phyloP scores from a whole-genome alignment of 2,329 filamentous ascomycete species.

The Escovopsis weberi region DNA sequence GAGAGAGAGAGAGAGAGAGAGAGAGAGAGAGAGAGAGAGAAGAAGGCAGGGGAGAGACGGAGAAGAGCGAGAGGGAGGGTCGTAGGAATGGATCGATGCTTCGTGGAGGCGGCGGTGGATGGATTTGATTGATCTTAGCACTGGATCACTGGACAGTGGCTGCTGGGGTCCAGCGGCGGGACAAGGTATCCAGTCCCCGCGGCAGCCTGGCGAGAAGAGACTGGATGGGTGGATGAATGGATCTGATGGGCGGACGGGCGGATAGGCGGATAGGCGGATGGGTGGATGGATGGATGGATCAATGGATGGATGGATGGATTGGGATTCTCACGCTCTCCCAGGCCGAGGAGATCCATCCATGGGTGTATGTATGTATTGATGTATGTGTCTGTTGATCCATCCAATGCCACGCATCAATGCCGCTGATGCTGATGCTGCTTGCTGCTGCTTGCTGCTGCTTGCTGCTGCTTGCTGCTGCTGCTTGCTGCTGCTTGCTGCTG shows the following conservation, averaged over 20 bases:
- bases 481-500: neutral
- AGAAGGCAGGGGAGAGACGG: neutral
- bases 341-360: neutral
- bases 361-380: too few species aligned
- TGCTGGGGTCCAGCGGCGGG: too few species aligned
- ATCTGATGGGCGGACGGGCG: too few species aligned
- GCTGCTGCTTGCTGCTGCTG: neutral
- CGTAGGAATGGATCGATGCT: neutral
- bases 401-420: too few species aligned
- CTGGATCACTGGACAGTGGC: too few species aligned
- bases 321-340: neutral
- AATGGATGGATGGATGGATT: neutral
- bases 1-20: constrained; percentile 6
- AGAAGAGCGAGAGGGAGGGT: constrained; percentile 9
- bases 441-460: too few species aligned
- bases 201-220: neutral
- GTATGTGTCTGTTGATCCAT: too few species aligned
- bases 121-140: neutral
- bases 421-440: too few species aligned
- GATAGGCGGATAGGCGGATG: too few species aligned
- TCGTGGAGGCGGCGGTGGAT: neutral
- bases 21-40: constrained; percentile 10
- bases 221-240: neutral
- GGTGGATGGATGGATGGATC: too few species aligned
- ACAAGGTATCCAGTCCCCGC: too few species aligned